Percentiles rank a stretch among this genome's conserved stretches.
phyloP scores from a whole-genome alignment of 2,329 filamentous ascomycete species.

The Colletotrichum eremochloae region DNA sequence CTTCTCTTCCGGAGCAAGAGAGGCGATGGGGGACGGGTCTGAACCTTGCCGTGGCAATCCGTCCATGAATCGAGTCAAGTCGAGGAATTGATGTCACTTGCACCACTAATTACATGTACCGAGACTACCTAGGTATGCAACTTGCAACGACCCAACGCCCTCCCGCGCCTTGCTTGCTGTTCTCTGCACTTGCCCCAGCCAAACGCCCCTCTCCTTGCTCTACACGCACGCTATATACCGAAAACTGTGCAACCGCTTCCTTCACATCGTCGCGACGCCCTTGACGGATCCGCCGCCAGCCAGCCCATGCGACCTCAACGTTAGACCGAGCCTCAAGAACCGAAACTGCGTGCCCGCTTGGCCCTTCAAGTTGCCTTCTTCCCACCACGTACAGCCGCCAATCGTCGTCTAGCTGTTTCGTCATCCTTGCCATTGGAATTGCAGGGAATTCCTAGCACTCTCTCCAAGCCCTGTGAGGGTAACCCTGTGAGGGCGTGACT shows the following conservation, averaged over 20 bases:
- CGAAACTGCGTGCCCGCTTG: neutral
- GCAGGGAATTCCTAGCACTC: neutral
- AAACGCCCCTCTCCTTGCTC: neutral
- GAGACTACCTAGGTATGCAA: neutral
- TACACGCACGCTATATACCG: neutral
- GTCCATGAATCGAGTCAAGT: neutral
- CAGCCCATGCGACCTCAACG: neutral
- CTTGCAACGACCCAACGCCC: neutral
- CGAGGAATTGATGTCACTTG: neutral
- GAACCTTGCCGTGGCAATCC: neutral
- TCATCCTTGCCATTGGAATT: slow-evolving; percentile 6
- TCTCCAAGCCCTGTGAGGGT: neutral
- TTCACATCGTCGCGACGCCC: neutral
- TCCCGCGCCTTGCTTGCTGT: neutral
- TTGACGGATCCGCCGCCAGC: too few relatives aligned
- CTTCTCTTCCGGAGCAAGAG: slow-evolving; percentile 1
- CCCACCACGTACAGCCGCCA: neutral
- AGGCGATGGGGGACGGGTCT: neutral
- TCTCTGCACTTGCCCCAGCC: neutral
- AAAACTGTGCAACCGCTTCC: neutral
- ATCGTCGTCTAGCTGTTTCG: slow-evolving; percentile 3
- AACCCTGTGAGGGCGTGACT: slow-evolving; percentile 10
- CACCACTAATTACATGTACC: neutral
- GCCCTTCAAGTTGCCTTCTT: neutral
- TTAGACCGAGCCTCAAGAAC: neutral